Evolutionary conservation across 345 rosid genomes (phyloP).

Genomic region (Acer yangbiense): DNA sequence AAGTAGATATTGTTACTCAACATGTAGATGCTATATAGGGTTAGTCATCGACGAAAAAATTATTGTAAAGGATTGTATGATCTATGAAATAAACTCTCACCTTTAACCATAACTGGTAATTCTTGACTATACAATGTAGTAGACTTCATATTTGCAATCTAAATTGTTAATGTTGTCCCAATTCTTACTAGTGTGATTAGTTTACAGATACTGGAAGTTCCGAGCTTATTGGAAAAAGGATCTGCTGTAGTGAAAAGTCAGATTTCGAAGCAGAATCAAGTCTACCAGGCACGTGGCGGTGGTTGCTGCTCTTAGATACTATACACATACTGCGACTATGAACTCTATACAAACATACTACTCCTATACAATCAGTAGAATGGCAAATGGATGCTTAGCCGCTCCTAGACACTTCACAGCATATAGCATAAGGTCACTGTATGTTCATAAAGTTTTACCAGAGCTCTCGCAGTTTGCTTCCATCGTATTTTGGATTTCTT

Average conservation of each 20-base stretch:
- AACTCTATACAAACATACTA: neutral
- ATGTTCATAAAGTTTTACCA: neutral
- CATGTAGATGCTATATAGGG: neutral
- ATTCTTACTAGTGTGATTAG: constrained; percentile 2
- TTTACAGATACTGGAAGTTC: constrained; percentile 72
- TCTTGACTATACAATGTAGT: neutral
- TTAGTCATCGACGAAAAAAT: neutral
- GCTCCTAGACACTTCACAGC: neutral
- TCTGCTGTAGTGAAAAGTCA: constrained; percentile 59
- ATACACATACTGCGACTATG: neutral
- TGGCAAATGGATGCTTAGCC: neutral
- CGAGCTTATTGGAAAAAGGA: constrained; percentile 78
- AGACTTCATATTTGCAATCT: neutral
- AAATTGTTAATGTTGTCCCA: neutral
- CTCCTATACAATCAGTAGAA: neutral
- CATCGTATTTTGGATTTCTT: neutral
- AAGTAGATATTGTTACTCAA: neutral
- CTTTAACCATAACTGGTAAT: neutral
- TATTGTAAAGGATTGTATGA: neutral
- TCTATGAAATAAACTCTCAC: neutral
- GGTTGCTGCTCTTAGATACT: constrained; percentile 54
- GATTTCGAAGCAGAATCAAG: constrained; percentile 48
- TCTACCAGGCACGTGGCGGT: constrained; percentile 23
- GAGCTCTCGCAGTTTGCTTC: neutral
- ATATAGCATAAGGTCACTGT: neutral